Evolutionary conservation across 1,284 basidiomycete genomes (phyloP), one percentile per base, ranked within the genome.

Genomic region (Thelephora terrestris): DNA sequence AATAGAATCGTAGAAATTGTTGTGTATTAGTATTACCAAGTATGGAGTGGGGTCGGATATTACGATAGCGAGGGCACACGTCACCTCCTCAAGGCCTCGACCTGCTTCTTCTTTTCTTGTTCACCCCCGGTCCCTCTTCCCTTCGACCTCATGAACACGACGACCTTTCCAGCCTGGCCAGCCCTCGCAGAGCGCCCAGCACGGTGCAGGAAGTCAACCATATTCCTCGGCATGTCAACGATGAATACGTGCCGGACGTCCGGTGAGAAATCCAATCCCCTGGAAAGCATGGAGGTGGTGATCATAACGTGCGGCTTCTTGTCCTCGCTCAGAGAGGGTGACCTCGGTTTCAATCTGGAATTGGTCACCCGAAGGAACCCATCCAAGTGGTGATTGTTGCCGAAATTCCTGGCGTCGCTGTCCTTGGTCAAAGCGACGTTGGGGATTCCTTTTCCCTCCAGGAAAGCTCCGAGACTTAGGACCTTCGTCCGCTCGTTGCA

Each of bases 261-360:
- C 0, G 89, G 79, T 14, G 79, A 71, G 59, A 95, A 95, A 62
- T 95, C 92, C 9, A 95, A 74, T 3, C 91, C 92, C 16, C 92
- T 79, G n/a, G 90, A 91, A 25, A 95, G 80, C 20, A 95, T 71
- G 9, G 91, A 93, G 0, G 91, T 95, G 21, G 91, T 93, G 49
- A 94, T 75, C 56, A 95, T 71, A 24, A 93, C 81, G 49, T 83
- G 75, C 14, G 86, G 79, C 0, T 57, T 56, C 4, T 64, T 58
- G 47, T 53, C 58, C 14, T 53, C 47, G 45, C 56, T 53, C 34
- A 54, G 54, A 21, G 48, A 38, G 3, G 55, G 50, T n/a, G 21
- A 27, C n/a, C 50, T 43, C 17, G 36, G 38, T 7, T 48, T 32
- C 2, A 50, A 23, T 17, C 50, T 43, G 18, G 34, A 40, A 7